Evolutionary conservation across 2,329 filamentous ascomycete species (phyloP).

Genomic region (Fusarium illudens): DNA sequence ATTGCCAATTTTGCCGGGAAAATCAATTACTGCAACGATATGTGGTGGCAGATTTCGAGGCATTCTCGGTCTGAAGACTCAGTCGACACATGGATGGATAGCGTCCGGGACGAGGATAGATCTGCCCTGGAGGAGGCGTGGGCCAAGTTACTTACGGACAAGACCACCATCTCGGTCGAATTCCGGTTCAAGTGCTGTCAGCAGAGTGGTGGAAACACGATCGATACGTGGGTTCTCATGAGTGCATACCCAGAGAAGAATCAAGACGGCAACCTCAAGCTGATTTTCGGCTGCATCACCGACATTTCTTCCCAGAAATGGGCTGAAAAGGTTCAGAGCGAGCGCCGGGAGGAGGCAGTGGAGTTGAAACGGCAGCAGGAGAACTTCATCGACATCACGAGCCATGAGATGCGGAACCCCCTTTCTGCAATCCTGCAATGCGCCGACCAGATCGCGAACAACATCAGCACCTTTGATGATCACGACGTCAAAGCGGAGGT

Average conservation of each 20-base stretch:
- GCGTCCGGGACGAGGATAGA: slow-evolving; percentile 73
- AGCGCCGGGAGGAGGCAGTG: slow-evolving; percentile 80
- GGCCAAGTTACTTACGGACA: slow-evolving; percentile 68
- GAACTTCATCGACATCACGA: slow-evolving; percentile 79
- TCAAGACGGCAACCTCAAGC: slow-evolving; percentile 70
- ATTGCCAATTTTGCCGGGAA: slow-evolving; percentile 76
- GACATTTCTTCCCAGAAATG: slow-evolving; percentile 88
- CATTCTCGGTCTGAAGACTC: slow-evolving; percentile 67
- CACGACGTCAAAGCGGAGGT: slow-evolving; percentile 53
- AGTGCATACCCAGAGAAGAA: slow-evolving; percentile 78
- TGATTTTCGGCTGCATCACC: slow-evolving; percentile 82
- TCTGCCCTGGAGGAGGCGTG: slow-evolving; percentile 67
- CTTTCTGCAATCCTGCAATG: slow-evolving; percentile 79
- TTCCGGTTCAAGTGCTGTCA: slow-evolving; percentile 78
- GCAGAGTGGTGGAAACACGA: slow-evolving; percentile 65
- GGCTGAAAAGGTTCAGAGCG: slow-evolving; percentile 81
- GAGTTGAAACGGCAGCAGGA: slow-evolving; percentile 78
- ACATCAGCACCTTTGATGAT: slow-evolving; percentile 55
- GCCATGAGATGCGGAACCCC: slow-evolving; percentile 80
- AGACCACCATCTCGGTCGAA: slow-evolving; percentile 72
- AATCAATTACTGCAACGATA: slow-evolving; percentile 84
- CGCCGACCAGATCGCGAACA: slow-evolving; percentile 73
- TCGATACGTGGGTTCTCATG: slow-evolving; percentile 81
- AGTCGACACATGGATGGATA: slow-evolving; percentile 75
- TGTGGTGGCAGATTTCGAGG: slow-evolving; percentile 76